These are phyloP conservation scores for Trichoderma sp. DNA, from an alignment of 2,329 filamentous ascomycete genomes.

Conservation along the genomic window DNA sequence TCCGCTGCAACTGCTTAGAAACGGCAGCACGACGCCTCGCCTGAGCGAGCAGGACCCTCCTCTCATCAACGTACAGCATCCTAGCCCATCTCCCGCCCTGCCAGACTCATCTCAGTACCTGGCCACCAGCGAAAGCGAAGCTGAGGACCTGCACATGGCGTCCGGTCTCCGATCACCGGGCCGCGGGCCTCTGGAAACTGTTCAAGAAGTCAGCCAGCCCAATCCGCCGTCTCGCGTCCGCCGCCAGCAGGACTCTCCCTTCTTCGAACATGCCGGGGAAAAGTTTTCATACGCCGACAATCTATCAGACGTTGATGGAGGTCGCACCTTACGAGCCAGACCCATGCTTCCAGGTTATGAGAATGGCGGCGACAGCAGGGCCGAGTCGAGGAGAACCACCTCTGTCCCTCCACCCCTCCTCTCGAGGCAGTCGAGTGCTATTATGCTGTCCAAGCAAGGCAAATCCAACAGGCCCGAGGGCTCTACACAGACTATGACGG, in stretches of 20 bases:
- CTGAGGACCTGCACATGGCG: constrained; percentile 46
- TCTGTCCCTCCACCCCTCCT: constrained; percentile 51
- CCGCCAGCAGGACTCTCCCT: constrained; percentile 39
- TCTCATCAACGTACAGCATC: constrained; percentile 51
- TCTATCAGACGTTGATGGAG: constrained; percentile 38
- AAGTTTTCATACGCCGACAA: constrained; percentile 43
- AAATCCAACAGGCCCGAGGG: constrained; percentile 74
- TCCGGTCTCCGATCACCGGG: constrained; percentile 59
- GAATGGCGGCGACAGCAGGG: constrained; percentile 62
- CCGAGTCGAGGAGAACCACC: constrained; percentile 42
- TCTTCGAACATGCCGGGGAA: constrained; percentile 51
- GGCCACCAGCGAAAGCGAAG: constrained; percentile 48
- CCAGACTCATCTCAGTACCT: constrained; percentile 31
- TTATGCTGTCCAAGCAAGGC: constrained; percentile 59
- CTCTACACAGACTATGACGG: constrained; percentile 88
- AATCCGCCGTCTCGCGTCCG: constrained; percentile 58
- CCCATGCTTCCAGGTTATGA: constrained; percentile 49
- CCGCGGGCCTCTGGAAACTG: constrained; percentile 74
- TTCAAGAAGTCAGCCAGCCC: constrained; percentile 82
- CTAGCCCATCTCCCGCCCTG: constrained; percentile 46
- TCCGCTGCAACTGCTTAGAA: constrained; percentile 56
- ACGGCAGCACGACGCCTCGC: constrained; percentile 43
- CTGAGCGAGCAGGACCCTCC: constrained; percentile 51
- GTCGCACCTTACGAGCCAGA: constrained; percentile 45
- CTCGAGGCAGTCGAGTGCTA: constrained; percentile 61